Percentiles rank a stretch among this genome's conserved stretches.
These are phyloP conservation scores for Pochonia chlamydosporia DNA, from an alignment of 2,329 filamentous ascomycete species.

Conservation along the genomic window DNA sequence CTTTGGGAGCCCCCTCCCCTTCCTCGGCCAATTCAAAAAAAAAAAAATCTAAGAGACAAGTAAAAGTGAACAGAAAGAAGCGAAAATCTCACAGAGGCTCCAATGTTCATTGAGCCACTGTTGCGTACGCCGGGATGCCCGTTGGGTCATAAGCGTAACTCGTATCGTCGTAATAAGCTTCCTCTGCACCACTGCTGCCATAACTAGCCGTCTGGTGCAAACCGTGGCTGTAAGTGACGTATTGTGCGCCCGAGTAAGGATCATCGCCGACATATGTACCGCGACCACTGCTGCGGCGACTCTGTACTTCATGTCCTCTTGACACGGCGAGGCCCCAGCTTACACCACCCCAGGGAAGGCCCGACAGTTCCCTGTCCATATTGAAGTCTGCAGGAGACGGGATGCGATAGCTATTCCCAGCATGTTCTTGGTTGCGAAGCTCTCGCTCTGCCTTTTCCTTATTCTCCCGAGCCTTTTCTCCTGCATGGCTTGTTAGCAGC, in stretches of 20 bases:
- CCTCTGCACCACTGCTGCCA: constrained; percentile 26
- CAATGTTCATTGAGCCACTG: not conserved
- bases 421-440: constrained; percentile 55
- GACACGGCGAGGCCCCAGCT: constrained; percentile 51
- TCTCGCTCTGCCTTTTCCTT: constrained; percentile 62
- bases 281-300: constrained; percentile 35
- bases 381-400: constrained; percentile 52
- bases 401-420: constrained; percentile 58
- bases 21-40: not conserved
- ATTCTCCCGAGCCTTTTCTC: constrained; percentile 63
- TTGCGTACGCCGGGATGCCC: not conserved
- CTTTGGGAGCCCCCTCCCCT: no score
- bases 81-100: not conserved
- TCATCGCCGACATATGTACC: constrained; percentile 32
- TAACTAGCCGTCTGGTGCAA: constrained; percentile 25
- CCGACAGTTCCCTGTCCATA: constrained; percentile 47
- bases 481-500: constrained; percentile 31
- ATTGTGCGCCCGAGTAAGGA: constrained; percentile 21
- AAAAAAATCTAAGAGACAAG: not conserved
- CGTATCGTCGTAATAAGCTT: constrained; percentile 25
- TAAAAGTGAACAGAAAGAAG: not conserved
- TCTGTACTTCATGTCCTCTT: constrained; percentile 44
- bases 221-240: constrained; percentile 16
- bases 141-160: constrained; percentile 20
- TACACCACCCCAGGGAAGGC: constrained; percentile 67